Percentiles rank a stretch among this genome's conserved stretches.
These are phyloP conservation scores for Periconia sp. DNA, from an alignment of 2,329 filamentous ascomycete species.

Conservation along the genomic window DNA sequence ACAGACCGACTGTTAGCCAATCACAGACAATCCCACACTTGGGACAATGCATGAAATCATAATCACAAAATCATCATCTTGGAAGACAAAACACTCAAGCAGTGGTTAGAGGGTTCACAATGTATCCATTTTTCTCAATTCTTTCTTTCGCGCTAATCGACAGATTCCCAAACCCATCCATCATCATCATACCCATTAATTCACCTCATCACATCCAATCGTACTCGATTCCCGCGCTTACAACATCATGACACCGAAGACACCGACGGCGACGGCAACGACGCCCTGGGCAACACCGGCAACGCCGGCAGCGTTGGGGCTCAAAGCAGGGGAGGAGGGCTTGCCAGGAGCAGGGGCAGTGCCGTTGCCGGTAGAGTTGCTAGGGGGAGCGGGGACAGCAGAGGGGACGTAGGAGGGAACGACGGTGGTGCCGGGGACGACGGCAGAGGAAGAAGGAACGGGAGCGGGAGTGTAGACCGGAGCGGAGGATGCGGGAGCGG, in stretches of 20 bases:
- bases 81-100: too few species aligned
- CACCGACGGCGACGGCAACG: background rate
- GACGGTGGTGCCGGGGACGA: background rate
- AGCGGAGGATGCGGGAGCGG: too few species aligned
- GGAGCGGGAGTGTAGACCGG: too few species aligned
- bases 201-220: background rate
- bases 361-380: background rate
- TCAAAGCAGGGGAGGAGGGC: background rate
- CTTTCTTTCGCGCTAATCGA: too few species aligned
- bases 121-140: too few species aligned
- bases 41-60: too few species aligned
- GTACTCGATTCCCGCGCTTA: background rate
- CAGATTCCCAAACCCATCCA: background rate
- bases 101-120: too few species aligned
- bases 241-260: conserved; percentile 1
- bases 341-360: background rate
- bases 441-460: background rate
- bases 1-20: too few species aligned
- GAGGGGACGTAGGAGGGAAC: too few species aligned
- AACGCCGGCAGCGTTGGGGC: background rate
- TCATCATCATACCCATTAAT: background rate
- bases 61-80: too few species aligned
- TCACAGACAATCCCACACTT: too few species aligned
- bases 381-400: background rate
- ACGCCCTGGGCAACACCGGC: background rate